phyloP scores from a whole-genome alignment of 805 yeast genomes.

The Wickerhamiella azymoides region DNA sequence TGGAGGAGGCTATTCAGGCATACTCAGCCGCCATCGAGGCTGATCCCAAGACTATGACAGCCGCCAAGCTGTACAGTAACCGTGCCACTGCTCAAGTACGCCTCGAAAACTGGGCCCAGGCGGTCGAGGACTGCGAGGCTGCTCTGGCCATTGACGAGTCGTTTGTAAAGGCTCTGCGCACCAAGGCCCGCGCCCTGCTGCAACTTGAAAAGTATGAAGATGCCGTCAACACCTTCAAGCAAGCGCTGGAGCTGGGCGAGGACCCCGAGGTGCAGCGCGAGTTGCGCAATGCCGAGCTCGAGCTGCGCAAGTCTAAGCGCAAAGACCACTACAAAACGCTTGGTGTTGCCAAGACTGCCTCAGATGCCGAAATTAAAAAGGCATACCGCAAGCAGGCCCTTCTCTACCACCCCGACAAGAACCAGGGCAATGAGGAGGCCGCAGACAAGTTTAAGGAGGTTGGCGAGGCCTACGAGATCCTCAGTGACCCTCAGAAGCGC shows the following conservation, averaged over 20 bases:
- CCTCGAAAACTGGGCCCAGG: constrained; percentile 63
- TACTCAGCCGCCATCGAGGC: constrained; percentile 66
- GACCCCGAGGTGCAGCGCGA: constrained; percentile 26
- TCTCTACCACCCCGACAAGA: constrained; percentile 69
- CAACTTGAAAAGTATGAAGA: constrained; percentile 30
- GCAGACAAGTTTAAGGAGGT: constrained; percentile 91
- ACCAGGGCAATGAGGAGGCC: constrained; percentile 50
- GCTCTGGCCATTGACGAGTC: constrained; percentile 53
- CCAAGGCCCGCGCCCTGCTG: constrained; percentile 29
- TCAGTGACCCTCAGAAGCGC: constrained; percentile 79
- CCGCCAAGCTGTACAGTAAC: constrained; percentile 49
- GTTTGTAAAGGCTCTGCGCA: constrained; percentile 48
- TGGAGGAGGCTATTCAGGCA: constrained; percentile 46
- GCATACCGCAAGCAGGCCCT: constrained; percentile 66
- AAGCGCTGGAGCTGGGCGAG: constrained; percentile 27
- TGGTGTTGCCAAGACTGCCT: constrained; percentile 38
- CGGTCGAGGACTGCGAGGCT: constrained; percentile 57
- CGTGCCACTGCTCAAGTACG: constrained; percentile 79
- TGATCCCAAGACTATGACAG: constrained; percentile 42
- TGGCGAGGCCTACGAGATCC: constrained; percentile 72
- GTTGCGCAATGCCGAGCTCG: constrained; percentile 30
- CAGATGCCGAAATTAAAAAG: constrained; percentile 46
- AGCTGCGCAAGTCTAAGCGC: constrained; percentile 28
- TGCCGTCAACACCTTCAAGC: constrained; percentile 25
- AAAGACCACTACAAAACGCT: constrained; percentile 49